A percentile compares a stretch with the other conserved stretches of the same genome.
These are phyloP conservation scores for Lecanicillium sp. DNA, from an alignment of 2,329 filamentous ascomycete species.

Conservation along the genomic window DNA sequence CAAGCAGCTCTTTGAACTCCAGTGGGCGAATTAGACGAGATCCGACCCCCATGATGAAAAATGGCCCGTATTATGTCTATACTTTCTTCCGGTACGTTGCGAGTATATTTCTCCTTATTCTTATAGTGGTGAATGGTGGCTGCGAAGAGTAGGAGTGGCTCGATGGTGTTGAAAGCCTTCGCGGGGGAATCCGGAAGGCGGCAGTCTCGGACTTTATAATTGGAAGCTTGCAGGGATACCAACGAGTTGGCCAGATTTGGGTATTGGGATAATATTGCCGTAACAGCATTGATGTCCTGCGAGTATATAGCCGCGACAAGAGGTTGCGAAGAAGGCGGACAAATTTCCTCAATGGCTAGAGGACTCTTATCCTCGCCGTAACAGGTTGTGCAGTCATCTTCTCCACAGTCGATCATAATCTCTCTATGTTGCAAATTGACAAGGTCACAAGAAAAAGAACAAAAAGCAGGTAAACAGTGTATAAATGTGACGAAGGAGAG, in stretches of 20 bases:
- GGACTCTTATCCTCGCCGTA: slow-evolving; percentile 1
- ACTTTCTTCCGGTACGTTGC: background rate
- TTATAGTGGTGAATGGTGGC: slow-evolving; percentile 3
- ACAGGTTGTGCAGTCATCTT: background rate
- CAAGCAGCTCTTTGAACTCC: background rate
- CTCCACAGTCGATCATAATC: slow-evolving; percentile 1
- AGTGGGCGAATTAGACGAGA: background rate
- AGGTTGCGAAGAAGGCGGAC: background rate
- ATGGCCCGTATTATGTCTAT: background rate
- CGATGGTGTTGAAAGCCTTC: background rate
- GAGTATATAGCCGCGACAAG: slow-evolving; percentile 1
- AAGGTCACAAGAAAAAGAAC: background rate
- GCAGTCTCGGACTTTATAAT: slow-evolving; percentile 1
- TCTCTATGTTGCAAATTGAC: background rate
- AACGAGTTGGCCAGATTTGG: slow-evolving; percentile 1
- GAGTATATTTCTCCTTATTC: background rate
- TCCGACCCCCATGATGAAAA: background rate
- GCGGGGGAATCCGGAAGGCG: background rate
- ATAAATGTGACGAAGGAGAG: background rate
- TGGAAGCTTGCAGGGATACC: background rate
- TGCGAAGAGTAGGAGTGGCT: slow-evolving; percentile 2
- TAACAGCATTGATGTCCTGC: slow-evolving; percentile 1
- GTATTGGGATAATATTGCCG: background rate
- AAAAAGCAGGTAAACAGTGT: background rate
- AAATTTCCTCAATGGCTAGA: background rate